Conservation (phyloP, 768 basidiomycete species). For the Zangia roseola region DNA sequence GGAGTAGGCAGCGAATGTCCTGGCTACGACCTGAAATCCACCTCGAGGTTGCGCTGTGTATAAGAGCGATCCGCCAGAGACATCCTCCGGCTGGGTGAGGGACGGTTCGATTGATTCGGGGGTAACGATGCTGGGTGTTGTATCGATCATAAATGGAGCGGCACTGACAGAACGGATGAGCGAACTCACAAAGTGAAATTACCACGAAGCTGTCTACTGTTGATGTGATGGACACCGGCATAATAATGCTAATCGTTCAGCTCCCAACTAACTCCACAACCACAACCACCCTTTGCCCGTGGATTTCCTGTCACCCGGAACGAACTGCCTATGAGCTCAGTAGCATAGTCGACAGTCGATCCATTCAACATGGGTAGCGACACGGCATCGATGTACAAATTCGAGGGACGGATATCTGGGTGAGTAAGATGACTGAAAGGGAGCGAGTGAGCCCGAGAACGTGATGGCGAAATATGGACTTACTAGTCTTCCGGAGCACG, state of each 20-base stretch:
- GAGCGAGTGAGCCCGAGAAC: not conserved
- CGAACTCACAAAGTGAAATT: no score
- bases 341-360: conserved; percentile 84
- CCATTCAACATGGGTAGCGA: conserved; percentile 83
- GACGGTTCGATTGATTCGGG: no score
- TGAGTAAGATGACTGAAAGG: conserved; percentile 61
- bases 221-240: no score
- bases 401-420: conserved; percentile 64
- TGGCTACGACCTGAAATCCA: no score
- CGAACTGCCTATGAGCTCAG: conserved; percentile 90
- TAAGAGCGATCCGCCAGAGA: no score
- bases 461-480: conserved; percentile 29
- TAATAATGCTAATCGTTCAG: conserved; percentile 49
- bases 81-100: no score
- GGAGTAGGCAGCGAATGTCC: no score
- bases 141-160: no score
- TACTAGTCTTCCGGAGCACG: conserved; percentile 80
- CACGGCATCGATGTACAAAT: conserved; percentile 78
- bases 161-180: no score
- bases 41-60: no score
- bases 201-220: no score
- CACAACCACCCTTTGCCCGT: conserved; percentile 87
- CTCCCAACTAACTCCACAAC: conserved; percentile 95
- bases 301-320: conserved; percentile 87
- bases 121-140: no score